These are phyloP conservation scores for Ilyonectria sp. DNA, from an alignment of 2,329 filamentous ascomycete species.

Conservation along the genomic window DNA sequence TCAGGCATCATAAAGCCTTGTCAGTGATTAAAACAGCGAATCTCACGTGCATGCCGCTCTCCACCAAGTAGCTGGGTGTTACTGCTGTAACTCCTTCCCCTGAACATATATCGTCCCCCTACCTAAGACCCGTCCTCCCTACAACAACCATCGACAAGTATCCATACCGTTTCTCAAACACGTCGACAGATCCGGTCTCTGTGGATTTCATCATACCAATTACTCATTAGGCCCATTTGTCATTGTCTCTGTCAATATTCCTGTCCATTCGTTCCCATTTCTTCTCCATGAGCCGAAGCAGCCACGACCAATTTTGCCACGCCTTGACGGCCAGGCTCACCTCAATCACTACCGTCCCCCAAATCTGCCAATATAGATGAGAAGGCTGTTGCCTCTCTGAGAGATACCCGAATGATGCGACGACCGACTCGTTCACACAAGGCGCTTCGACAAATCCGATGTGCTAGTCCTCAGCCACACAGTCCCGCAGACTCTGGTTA, in stretches of 20 bases:
- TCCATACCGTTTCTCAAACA: conserved; percentile 36
- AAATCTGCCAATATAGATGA: not conserved
- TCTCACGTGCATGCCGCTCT: not conserved
- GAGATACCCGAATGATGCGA: conserved; percentile 7
- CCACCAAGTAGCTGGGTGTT: not conserved
- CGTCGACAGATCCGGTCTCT: conserved; percentile 23
- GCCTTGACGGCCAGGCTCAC: not conserved
- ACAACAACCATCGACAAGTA: conserved; percentile 40
- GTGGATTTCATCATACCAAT: conserved; percentile 23
- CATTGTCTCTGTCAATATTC: conserved; percentile 25
- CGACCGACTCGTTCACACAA: conserved; percentile 28
- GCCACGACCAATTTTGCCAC: not conserved
- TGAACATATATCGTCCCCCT: conserved; percentile 20
- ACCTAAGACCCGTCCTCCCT: conserved; percentile 39
- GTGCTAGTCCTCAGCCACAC: conserved; percentile 13
- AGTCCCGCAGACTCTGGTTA: conserved; percentile 52
- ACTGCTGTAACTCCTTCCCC: conserved; percentile 40
- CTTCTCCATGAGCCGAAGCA: conserved; percentile 12
- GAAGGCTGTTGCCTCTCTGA: not conserved
- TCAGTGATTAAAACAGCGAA: conserved; percentile 5
- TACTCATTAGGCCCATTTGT: conserved; percentile 30
- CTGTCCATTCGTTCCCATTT: conserved; percentile 41
- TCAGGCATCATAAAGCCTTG: not conserved
- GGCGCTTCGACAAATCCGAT: conserved; percentile 20
- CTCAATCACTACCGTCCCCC: not conserved